These are phyloP conservation scores for Lepidopterella palustris DNA, from an alignment of 495 filamentous ascomycete species.

Conservation along the genomic window DNA sequence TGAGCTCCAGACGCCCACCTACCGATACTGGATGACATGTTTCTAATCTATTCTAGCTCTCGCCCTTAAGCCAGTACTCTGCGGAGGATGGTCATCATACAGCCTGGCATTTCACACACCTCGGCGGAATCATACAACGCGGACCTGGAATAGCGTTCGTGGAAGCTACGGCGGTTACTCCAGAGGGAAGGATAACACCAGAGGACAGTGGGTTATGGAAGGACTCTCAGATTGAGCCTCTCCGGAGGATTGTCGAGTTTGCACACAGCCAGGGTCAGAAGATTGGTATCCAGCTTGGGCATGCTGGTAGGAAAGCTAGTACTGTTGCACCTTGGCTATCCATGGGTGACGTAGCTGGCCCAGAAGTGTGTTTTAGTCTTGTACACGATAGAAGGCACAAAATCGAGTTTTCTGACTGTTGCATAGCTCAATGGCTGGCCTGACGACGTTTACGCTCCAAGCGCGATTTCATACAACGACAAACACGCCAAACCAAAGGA, in stretches of 20 bases:
- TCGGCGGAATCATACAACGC: constrained; percentile 56
- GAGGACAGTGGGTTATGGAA: constrained; percentile 66
- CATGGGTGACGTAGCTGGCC: constrained; percentile 41
- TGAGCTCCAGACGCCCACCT: constrained; percentile 23
- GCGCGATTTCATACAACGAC: constrained; percentile 44
- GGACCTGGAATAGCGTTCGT: constrained; percentile 60
- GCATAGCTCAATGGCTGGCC: constrained; percentile 53
- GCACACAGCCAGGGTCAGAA: constrained; percentile 57
- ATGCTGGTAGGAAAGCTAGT: constrained; percentile 69
- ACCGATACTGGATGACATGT: constrained; percentile 34
- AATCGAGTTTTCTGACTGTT: not conserved
- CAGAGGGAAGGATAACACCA: constrained; percentile 66
- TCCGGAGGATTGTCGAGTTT: constrained; percentile 58
- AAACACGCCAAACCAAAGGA: constrained; percentile 47
- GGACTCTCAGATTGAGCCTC: constrained; percentile 57
- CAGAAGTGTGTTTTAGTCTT: constrained; percentile 41
- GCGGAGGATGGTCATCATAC: constrained; percentile 61
- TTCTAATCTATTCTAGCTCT: constrained; percentile 27
- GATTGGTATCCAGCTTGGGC: constrained; percentile 64
- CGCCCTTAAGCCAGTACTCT: constrained; percentile 66
- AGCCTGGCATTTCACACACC: constrained; percentile 61
- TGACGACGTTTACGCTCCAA: constrained; percentile 56
- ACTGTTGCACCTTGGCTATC: constrained; percentile 56
- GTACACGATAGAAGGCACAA: not conserved
- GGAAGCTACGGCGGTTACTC: constrained; percentile 60